phyloP scores from a whole-genome alignment of 2,329 filamentous ascomycete species.

The Diaporthe vaccinii region DNA sequence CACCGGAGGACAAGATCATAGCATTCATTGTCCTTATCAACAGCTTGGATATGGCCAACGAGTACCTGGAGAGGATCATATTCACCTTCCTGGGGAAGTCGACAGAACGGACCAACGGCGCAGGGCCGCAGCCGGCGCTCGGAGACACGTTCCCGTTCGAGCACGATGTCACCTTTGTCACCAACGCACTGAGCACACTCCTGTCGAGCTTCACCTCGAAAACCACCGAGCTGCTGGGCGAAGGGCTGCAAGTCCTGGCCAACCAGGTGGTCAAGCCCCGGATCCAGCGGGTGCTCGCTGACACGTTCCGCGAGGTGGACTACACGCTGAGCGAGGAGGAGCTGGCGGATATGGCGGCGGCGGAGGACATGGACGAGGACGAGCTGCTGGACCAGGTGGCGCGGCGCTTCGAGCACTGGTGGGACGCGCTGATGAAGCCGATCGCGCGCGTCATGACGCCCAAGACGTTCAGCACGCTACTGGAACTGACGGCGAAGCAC shows the following conservation, averaged over 20 bases:
- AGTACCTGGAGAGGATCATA: conserved; percentile 92
- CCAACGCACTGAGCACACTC: conserved; percentile 76
- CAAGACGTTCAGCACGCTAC: conserved; percentile 80
- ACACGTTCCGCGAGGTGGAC: conserved; percentile 92
- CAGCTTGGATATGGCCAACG: conserved; percentile 91
- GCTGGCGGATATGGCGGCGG: conserved; percentile 66
- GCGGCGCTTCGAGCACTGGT: conserved; percentile 84
- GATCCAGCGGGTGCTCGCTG: conserved; percentile 84
- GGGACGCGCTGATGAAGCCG: conserved; percentile 88
- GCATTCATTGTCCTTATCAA: conserved; percentile 95
- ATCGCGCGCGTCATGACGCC: conserved; percentile 87
- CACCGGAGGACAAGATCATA: conserved; percentile 89
- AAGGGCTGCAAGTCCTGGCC: conserved; percentile 88
- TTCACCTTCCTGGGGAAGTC: conserved; percentile 70
- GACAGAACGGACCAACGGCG: conserved; percentile 51
- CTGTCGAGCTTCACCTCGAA: conserved; percentile 82
- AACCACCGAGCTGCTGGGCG: conserved; percentile 83
- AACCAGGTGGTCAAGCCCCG: conserved; percentile 88
- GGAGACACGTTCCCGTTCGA: conserved; percentile 83
- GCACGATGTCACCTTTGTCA: conserved; percentile 79
- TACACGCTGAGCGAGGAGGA: conserved; percentile 80
- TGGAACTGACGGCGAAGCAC: conserved; percentile 80
- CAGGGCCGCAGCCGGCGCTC: conserved; percentile 60
- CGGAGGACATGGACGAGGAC: conserved; percentile 66
- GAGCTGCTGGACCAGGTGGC: conserved; percentile 77